phyloP scores from a whole-genome alignment of 140 eudicot genomes.

The Senecio squalidus region DNA sequence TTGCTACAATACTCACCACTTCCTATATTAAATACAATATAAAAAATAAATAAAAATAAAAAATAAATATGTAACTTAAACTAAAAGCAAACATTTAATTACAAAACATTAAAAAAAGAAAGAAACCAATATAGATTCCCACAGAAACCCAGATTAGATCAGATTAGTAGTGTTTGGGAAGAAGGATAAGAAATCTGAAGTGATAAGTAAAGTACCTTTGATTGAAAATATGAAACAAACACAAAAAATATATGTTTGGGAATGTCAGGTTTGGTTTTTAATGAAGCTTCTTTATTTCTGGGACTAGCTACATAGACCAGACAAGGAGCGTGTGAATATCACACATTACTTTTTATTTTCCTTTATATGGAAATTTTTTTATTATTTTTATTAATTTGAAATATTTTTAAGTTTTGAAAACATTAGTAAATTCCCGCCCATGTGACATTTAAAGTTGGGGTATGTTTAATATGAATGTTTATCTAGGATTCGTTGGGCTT shows the following conservation, averaged over 20 bases:
- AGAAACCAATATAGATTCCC: not conserved
- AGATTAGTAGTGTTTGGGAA: not conserved
- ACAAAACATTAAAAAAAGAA: not conserved
- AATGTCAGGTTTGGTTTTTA: no score
- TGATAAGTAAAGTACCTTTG: no score
- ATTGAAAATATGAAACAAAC: not conserved
- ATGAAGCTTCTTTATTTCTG: no score
- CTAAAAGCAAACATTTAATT: not conserved
- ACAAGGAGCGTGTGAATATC: not conserved
- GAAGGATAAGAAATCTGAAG: no score
- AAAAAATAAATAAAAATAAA: no score
- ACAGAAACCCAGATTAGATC: not conserved
- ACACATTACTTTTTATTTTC: no score
- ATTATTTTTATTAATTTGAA: not conserved
- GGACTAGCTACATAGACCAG: no score
- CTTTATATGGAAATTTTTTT: not conserved
- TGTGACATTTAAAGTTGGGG: no score
- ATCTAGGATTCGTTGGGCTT: no score
- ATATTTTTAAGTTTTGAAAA: not conserved
- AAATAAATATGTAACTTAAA: constrained; percentile 9
- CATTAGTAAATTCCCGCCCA: not conserved
- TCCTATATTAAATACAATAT: not conserved
- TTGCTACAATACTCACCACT: constrained; percentile 19
- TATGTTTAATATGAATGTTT: no score
- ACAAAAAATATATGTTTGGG: not conserved